Conservation (phyloP, 495 filamentous ascomycete species). For the Stereocaulon alpinum region DNA sequence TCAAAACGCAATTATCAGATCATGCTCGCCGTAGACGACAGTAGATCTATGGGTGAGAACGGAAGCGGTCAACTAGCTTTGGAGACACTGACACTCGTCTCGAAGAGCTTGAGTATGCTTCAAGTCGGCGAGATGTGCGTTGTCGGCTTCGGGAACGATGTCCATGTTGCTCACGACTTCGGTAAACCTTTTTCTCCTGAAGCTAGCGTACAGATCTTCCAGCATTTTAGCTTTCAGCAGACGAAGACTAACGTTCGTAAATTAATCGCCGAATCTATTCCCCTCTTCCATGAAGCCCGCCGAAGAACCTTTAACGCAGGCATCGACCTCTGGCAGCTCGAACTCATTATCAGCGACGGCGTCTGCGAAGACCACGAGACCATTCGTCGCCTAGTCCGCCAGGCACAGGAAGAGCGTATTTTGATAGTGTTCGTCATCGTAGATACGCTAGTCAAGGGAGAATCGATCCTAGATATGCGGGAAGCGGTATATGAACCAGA, state of each 20-base stretch:
- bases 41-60: constrained; percentile 78
- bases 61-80: constrained; percentile 64
- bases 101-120: constrained; percentile 75
- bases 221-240: constrained; percentile 79
- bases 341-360: constrained; percentile 87
- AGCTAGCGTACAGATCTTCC: constrained; percentile 68
- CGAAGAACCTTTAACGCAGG: constrained; percentile 44
- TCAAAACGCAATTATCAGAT: constrained; percentile 93
- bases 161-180: constrained; percentile 83
- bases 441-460: constrained; percentile 56
- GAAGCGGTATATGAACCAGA: constrained; percentile 67
- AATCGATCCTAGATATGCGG: constrained; percentile 69
- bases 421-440: constrained; percentile 98
- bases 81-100: constrained; percentile 81
- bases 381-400: constrained; percentile 67
- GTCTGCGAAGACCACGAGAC: constrained; percentile 83
- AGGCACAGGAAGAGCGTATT: constrained; percentile 83
- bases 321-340: constrained; percentile 90
- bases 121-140: constrained; percentile 88
- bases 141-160: constrained; percentile 76
- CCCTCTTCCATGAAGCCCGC: constrained; percentile 69
- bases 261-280: constrained; percentile 64
- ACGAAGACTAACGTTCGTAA: constrained; percentile 72
- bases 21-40: constrained; percentile 93
- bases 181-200: constrained; percentile 73